Percentiles rank a stretch among this genome's conserved stretches.
phyloP scores from a whole-genome alignment of 208 protist genomes.

The Trypanosoma rangeli region DNA sequence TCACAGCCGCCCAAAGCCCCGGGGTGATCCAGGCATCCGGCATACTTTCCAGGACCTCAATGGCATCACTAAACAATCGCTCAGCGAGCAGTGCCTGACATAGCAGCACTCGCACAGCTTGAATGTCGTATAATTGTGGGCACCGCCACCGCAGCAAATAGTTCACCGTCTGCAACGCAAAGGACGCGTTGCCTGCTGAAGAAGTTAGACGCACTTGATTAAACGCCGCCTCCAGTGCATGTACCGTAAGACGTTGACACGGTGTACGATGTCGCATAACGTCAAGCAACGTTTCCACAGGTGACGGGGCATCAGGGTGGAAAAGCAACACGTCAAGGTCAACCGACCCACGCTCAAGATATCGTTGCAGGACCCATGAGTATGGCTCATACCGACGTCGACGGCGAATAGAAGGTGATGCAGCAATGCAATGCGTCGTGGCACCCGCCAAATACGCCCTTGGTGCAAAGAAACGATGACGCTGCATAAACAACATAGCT shows the following conservation, averaged over 20 bases:
- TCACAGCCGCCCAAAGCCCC: constrained; percentile 43
- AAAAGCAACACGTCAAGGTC: constrained; percentile 39
- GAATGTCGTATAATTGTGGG: constrained; percentile 42
- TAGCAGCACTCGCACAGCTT: constrained; percentile 44
- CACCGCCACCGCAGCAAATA: constrained; percentile 21
- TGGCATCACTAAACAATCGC: constrained; percentile 40
- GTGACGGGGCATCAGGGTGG: constrained; percentile 66
- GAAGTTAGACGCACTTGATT: constrained; percentile 26
- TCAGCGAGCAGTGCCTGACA: constrained; percentile 49
- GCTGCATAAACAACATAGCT: constrained; percentile 16
- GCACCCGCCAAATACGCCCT: constrained; percentile 6
- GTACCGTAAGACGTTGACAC: constrained; percentile 37
- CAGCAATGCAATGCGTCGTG: constrained; percentile 5
- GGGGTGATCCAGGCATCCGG: constrained; percentile 55
- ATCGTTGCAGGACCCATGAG: constrained; percentile 46
- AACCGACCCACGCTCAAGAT: constrained; percentile 55
- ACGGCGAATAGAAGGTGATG: constrained; percentile 18
- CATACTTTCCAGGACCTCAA: constrained; percentile 44
- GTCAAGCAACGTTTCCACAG: constrained; percentile 45
- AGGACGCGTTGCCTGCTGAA: constrained; percentile 23
- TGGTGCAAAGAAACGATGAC: background rate
- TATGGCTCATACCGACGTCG: constrained; percentile 59
- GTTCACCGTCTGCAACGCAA: constrained; percentile 32
- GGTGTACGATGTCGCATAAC: constrained; percentile 54
- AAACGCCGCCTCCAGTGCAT: constrained; percentile 38